Conservation (phyloP, 1,284 basidiomycete genomes). For the Cryptococcus sp. region DNA sequence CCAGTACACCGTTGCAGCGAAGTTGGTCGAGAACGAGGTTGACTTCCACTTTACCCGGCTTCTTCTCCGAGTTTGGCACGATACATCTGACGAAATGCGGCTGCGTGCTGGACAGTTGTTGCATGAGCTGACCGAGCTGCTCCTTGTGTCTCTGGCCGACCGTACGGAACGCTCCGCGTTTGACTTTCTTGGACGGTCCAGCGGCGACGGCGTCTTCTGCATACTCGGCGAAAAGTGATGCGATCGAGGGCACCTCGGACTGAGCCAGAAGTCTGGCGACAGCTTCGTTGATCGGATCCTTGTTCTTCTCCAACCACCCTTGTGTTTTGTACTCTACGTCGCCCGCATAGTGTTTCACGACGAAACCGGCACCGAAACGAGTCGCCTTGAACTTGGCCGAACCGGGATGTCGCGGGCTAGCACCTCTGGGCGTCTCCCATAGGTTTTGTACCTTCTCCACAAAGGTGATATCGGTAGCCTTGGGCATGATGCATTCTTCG, state of each 20-base stretch:
- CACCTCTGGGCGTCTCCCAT: conserved; percentile 47
- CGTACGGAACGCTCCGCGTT: conserved; percentile 96
- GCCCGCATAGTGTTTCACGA: conserved; percentile 95
- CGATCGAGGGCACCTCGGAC: conserved; percentile 81
- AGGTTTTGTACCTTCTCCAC: conserved; percentile 74
- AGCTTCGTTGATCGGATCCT: conserved; percentile 97
- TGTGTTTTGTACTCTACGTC: conserved; percentile 95
- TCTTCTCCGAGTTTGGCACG: conserved; percentile 91
- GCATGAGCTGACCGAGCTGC: conserved; percentile 89
- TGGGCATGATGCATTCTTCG: conserved; percentile 99
- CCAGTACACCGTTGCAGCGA: conserved; percentile 97
- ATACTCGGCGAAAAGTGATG: conserved; percentile 82
- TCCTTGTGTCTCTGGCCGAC: conserved; percentile 96
- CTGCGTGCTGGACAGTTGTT: conserved; percentile 88
- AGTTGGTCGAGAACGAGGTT: conserved; percentile 96
- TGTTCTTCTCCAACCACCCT: conserved; percentile 99
- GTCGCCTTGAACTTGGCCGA: conserved; percentile 81
- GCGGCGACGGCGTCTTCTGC: conserved; percentile 58
- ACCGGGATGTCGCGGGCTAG: conserved; percentile 62
- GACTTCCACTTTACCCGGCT: conserved; percentile 87
- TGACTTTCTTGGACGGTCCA: conserved; percentile 67
- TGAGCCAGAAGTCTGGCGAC: conserved; percentile 83
- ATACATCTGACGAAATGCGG: conserved; percentile 99
- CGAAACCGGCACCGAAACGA: conserved; percentile 91
- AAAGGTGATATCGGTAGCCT: conserved; percentile 92